Conservation (phyloP, 108 stramenopile genomes). For the Nitzschia sp. region DNA sequence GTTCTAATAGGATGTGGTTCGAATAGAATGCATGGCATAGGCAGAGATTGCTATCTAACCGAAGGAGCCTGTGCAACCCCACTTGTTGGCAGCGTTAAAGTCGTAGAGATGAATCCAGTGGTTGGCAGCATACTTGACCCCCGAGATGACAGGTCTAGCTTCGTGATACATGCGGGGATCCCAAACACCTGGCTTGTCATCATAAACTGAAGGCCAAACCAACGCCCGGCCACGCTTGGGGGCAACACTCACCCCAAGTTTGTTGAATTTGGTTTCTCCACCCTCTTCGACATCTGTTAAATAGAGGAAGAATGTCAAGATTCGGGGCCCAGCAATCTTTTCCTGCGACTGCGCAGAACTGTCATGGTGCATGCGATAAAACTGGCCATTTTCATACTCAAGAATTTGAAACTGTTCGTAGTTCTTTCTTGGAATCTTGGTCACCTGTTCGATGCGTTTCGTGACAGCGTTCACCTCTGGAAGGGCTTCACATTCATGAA, state of each 20-base stretch:
- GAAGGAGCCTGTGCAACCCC: conserved; percentile 64
- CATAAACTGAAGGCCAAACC: conserved; percentile 68
- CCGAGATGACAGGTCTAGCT: conserved; percentile 66
- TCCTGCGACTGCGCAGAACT: conserved; percentile 30
- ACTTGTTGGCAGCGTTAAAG: conserved; percentile 59
- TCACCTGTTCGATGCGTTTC: conserved; percentile 50
- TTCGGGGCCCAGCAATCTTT: conserved; percentile 63
- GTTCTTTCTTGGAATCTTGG: conserved; percentile 49
- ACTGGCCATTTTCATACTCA: conserved; percentile 51
- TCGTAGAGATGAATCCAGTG: conserved; percentile 46
- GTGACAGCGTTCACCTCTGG: conserved; percentile 38
- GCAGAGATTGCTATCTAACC: not conserved
- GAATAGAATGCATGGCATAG: too few species aligned
- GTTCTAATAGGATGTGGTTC: too few species aligned
- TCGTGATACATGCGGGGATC: conserved; percentile 53
- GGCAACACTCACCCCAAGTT: conserved; percentile 40
- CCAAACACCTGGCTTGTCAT: conserved; percentile 55
- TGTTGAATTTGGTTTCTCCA: conserved; percentile 75
- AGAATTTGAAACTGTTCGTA: conserved; percentile 75
- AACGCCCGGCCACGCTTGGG: conserved; percentile 70
- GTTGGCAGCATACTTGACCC: conserved; percentile 76
- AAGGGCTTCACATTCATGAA: conserved; percentile 28
- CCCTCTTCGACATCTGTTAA: conserved; percentile 82
- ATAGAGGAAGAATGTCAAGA: conserved; percentile 83
- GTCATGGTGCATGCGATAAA: conserved; percentile 77